Evolutionary conservation across 441 rosid genomes (phyloP).

Genomic region (Brassica balearica): DNA sequence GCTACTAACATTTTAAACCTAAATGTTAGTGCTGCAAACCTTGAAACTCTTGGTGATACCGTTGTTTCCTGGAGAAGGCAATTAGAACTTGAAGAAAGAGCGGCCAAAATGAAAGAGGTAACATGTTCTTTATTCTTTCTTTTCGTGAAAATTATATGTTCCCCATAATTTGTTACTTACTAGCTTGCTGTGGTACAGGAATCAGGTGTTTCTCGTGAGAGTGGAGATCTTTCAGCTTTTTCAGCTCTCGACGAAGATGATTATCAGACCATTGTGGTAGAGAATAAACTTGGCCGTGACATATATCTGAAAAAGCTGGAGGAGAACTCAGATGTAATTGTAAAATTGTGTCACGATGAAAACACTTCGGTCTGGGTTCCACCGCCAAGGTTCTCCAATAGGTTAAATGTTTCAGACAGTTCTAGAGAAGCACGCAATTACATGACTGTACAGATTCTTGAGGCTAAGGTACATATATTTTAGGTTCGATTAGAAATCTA

Average conservation of each 20-base stretch:
- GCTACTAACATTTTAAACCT: conserved; percentile 87
- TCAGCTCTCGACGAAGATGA: conserved; percentile 99
- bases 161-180: background rate
- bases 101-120: conserved; percentile 80
- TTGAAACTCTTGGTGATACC: conserved; percentile 79
- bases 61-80: conserved; percentile 94
- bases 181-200: conserved; percentile 55
- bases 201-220: conserved; percentile 52
- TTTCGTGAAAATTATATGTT: background rate
- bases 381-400: conserved; percentile 94
- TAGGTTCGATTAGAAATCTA: conserved; percentile 16
- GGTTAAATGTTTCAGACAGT: conserved; percentile 83
- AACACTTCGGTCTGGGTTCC: conserved; percentile 84
- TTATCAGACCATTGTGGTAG: conserved; percentile 81
- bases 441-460: conserved; percentile 80
- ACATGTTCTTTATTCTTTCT: conserved; percentile 30
- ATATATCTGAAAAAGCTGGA: conserved; percentile 80
- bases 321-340: conserved; percentile 63
- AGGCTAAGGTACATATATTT: conserved; percentile 73
- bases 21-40: conserved; percentile 91
- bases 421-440: conserved; percentile 82
- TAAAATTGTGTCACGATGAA: conserved; percentile 68
- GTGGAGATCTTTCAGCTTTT: conserved; percentile 66
- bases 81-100: conserved; percentile 88
- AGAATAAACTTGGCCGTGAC: conserved; percentile 93